Evolutionary conservation across 2,329 filamentous ascomycete genomes (phyloP), one percentile per base, ranked within the genome.

Genomic region (Cladosporium colombiae): DNA sequence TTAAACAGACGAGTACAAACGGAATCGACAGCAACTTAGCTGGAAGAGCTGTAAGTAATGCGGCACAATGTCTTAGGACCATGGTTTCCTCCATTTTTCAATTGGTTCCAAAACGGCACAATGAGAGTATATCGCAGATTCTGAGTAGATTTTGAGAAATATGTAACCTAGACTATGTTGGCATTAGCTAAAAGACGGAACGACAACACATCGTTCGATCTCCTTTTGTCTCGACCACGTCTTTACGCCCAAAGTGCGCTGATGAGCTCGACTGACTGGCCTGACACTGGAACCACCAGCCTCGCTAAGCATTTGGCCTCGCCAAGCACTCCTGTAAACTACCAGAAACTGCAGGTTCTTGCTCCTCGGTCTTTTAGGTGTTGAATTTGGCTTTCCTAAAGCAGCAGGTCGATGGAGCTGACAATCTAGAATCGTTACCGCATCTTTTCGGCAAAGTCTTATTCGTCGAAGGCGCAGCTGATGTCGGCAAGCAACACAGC

Each of bases 401-500:
- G 29, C 31, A 57, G 29, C 53, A 57, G 3, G 53, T 57, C 31
- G 31, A 37, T 37, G 27, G n/a, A 27, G 52, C 52, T 56, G 27
- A 37, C 31, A 13, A 55, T 33, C 50, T 55, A 55, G 25, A 33
- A 33, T 29, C 29, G n/a, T 33, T 55, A 37, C 53, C 31, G n/a
- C n/a, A 57, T 23, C 31, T 57, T 57, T n/a, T 57, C 53, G 53
- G 25, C n/a, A 23, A 37, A 25, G 53, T 57, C 53, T 57, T 57
- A 31, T n/a, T 23, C 53, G 11, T 57, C 31, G 5, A 23, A 21
- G 5, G 4, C n/a, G n/a, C 53, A 57, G 31, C 53, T 57, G n/a
- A 57, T 4, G 10, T 23, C 18, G 53, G 53, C 13, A 57, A n/a
- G 27, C n/a, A 57, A 31, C 53, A 57, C 53, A 31, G 53, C 53